Evolutionary conservation across 148 eudicot species (phyloP), one percentile per base, ranked within the genome.

Genomic region (Talinum fruticosum): DNA sequence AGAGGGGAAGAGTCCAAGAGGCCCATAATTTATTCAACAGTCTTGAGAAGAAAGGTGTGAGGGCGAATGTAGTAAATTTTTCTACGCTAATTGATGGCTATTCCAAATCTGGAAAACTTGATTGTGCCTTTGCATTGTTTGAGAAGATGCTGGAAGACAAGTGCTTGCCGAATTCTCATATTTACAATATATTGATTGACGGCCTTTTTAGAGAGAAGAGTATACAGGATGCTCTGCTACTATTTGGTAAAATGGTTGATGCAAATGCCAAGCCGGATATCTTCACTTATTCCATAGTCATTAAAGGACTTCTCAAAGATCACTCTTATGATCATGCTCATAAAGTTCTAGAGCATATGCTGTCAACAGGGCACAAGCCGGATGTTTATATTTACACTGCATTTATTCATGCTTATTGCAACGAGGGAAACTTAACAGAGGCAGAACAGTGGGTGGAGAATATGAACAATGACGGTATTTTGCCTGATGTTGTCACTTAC

Each of bases 351-450:
- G 76, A 82, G 51, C 83, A 86, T 76, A 88, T 93, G 94, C 75
- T 85, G 61, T 77, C 89, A 59, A 78, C 77, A 51, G 98, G 94
- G 34, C 76, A 78, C 82, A 88, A 81, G 83, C 94, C 98, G 54
- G 98, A 93, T 79, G 91, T 86, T 36, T 91, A 90, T 76, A 85
- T 80, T 41, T 88, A 90, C 80, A 93, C 98, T 78, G 78, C 88
- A 5, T 90, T 90, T 87, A 85, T 91, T 68, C 85, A 86, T 59
- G 98, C 97, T 32, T 85, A 89, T 84, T 90, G 88, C 83, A 89
- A 74, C 78, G 81, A 76, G 75, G 94, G 90, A 78, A 89, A 81
- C 84, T 53, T 91, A 66, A 85, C 85, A 76, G 97, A 85, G 79
- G 97, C 94, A n/a, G 91, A 90, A 82, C 81, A 82, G 77, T 78